Evolutionary conservation across 805 yeast genomes (phyloP).

Genomic region (Barnettozyma wickerhamii): DNA sequence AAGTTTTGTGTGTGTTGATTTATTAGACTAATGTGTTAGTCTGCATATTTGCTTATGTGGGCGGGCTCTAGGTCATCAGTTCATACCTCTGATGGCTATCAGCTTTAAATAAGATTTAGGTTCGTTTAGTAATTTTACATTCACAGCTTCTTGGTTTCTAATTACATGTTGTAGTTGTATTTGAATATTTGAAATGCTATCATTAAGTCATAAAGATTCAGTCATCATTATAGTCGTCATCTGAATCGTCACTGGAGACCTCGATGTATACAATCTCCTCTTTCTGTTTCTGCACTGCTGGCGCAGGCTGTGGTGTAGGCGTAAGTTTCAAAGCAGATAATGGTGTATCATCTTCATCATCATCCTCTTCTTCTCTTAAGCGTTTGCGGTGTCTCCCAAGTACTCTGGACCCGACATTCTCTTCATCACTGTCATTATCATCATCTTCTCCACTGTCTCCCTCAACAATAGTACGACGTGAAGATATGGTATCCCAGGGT

Average conservation of each 20-base stretch:
- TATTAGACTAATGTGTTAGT: constrained; percentile 4
- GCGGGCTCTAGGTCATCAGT: constrained; percentile 28
- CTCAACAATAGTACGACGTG: too few relatives aligned
- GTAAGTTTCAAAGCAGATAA: neutral
- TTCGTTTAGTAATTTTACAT: constrained; percentile 10
- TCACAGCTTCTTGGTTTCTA: constrained; percentile 1
- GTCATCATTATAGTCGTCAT: neutral
- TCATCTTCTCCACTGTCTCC: too few relatives aligned
- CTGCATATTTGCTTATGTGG: constrained; percentile 7
- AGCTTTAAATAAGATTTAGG: constrained; percentile 16
- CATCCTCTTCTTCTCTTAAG: neutral
- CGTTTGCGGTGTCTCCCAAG: too few relatives aligned
- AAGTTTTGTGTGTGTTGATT: constrained; percentile 1
- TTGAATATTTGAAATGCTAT: neutral
- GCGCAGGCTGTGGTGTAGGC: neutral
- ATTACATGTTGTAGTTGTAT: neutral
- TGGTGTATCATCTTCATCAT: neutral
- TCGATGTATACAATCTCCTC: neutral
- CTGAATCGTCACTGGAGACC: neutral
- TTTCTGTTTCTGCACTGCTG: neutral
- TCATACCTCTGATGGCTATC: constrained; percentile 31
- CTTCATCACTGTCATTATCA: neutral
- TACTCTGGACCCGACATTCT: too few relatives aligned
- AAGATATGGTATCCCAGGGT: too few relatives aligned
- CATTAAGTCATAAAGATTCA: neutral